Base-by-base conservation (phyloP, 2,329 filamentous ascomycete species). In the Fusarium austroafricanum region DNA sequence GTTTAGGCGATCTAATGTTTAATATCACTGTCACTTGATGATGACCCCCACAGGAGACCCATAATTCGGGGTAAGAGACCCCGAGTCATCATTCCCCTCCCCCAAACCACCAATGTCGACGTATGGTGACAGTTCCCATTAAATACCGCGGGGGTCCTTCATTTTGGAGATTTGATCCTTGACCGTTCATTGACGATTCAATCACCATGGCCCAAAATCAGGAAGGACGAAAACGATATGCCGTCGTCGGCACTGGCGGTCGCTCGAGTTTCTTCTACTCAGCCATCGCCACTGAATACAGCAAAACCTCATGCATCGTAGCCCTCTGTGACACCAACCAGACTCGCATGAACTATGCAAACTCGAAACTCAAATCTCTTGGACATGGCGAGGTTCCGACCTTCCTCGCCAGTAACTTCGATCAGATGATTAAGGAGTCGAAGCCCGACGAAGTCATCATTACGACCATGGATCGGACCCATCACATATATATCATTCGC, bases 381-480 rank as follows among this genome's bases (percentile, higher is more conserved):
- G 83, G 84, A 23, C 81, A 86, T 67, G 74, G 67, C 3, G 69
- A 77, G 3, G 80, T 89, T 0, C 86, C 86, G 3, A 87, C 85
- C 0, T 90, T 83, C 74, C 79, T 81, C 28, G 86, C 86, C 0
- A 61, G 75, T 14, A 80, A 86, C 68, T 90, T 89, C 67, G 86
- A 88, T 72, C 76, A 77, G 46, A 89, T 90, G 87, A 81, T 88
- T 65, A 55, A 76, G 31, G 84, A 87, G 46, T 85, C 85, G 0
- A 81, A 81, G 56, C 87, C 87, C 0, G 86, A 89, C 73, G 86
- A 87, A 71, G 82, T 90, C 17, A 89, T 90, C 65, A 81, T 89
- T 17, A 89, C 87, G 1, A 89, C 87, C 0, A 87, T 89, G 70
- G 87, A 90, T 75, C 83, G 87, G 26, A 87, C 86, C 6, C 87